phyloP scores from a whole-genome alignment of 441 rosid genomes.

The Breynia disticha region DNA sequence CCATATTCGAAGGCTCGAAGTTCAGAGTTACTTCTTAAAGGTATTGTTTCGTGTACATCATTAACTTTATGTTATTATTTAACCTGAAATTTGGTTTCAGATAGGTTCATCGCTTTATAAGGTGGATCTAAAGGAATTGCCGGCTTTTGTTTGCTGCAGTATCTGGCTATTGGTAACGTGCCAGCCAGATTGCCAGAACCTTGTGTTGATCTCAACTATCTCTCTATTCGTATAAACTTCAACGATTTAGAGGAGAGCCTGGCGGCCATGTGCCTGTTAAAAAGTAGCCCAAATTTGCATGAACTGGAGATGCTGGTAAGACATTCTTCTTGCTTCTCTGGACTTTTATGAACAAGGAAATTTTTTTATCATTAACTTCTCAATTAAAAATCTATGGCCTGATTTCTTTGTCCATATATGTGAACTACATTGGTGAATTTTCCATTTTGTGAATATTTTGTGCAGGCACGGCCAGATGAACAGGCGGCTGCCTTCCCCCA shows the following conservation, averaged over 20 bases:
- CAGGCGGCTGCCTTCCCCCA: constrained; percentile 14
- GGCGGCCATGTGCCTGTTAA: constrained; percentile 52
- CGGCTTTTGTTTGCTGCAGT: constrained; percentile 29
- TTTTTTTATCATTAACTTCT: too few relatives aligned
- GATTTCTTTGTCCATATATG: too few relatives aligned
- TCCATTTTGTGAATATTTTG: constrained; percentile 9
- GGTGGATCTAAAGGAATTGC: neutral
- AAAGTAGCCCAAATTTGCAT: constrained; percentile 55
- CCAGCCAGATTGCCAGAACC: constrained; percentile 46
- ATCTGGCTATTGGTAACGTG: constrained; percentile 44
- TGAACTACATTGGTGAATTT: neutral
- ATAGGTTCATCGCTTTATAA: neutral
- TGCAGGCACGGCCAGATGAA: constrained; percentile 54
- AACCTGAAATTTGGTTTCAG: neutral
- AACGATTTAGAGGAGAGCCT: constrained; percentile 46
- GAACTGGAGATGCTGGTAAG: constrained; percentile 62
- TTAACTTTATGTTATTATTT: neutral
- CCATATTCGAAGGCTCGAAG: constrained; percentile 60
- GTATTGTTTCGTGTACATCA: constrained; percentile 16
- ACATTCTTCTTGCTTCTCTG: neutral
- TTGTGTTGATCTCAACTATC: constrained; percentile 51
- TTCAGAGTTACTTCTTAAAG: constrained; percentile 66
- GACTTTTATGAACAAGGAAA: neutral
- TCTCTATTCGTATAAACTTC: constrained; percentile 56
- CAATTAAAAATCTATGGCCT: too few relatives aligned